Conservation (phyloP, 176 grass and related monocot genomes). For the Musa troglodytarum region DNA sequence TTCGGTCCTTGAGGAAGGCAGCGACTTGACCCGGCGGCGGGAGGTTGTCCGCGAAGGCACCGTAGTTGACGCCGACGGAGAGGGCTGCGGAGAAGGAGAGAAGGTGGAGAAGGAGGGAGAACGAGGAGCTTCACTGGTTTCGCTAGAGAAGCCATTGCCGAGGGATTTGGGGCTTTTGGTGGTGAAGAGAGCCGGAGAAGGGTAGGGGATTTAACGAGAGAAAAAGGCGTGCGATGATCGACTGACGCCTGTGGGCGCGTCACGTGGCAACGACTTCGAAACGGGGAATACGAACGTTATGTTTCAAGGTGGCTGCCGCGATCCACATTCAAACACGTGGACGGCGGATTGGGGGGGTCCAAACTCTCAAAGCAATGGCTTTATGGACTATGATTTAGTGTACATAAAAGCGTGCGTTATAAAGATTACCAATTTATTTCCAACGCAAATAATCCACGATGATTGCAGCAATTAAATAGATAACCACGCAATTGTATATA, state of each 20-base stretch:
- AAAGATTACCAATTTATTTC: no score
- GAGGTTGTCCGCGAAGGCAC: constrained; percentile 65
- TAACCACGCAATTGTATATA: no score
- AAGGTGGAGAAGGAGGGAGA: neutral
- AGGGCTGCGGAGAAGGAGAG: constrained; percentile 6
- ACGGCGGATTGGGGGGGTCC: neutral
- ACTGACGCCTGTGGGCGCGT: neutral
- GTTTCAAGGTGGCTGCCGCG: neutral
- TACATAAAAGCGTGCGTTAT: no score
- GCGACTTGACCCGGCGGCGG: constrained; percentile 43
- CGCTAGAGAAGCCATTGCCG: neutral
- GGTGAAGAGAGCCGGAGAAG: neutral
- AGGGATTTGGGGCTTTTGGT: neutral
- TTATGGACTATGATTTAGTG: no score
- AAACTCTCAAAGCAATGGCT: neutral
- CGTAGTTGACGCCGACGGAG: constrained; percentile 88
- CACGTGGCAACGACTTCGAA: neutral
- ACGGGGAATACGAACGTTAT: neutral
- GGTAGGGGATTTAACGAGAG: neutral
- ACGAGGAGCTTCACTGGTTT: neutral
- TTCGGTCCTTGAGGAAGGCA: constrained; percentile 44
- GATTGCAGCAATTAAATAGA: no score
- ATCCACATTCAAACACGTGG: neutral
- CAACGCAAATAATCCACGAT: no score
- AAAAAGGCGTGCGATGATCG: no score